Evolutionary conservation across 2,329 filamentous ascomycete genomes (phyloP).

Genomic region (Tolypocladium album): DNA sequence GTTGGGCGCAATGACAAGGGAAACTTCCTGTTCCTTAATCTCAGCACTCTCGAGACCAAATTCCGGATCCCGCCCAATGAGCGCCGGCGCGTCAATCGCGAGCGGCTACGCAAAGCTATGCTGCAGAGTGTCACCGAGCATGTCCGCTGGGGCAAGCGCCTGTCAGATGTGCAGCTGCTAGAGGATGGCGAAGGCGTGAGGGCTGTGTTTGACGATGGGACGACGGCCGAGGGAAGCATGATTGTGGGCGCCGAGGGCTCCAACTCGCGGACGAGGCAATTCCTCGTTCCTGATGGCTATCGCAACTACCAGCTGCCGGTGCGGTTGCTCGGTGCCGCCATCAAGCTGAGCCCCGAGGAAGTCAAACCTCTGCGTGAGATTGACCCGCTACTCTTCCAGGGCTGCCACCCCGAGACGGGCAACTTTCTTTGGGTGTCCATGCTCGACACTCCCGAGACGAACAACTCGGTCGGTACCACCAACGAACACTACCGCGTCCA

Average conservation of each 20-base stretch:
- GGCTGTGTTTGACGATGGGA: constrained; percentile 21
- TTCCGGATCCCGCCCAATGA: constrained; percentile 27
- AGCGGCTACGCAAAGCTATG: constrained; percentile 21
- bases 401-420: constrained; percentile 36
- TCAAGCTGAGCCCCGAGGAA: constrained; percentile 25
- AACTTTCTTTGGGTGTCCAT: constrained; percentile 39
- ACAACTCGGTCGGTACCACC: constrained; percentile 19
- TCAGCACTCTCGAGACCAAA: constrained; percentile 22
- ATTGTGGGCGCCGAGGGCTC: constrained; percentile 30
- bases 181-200: constrained; percentile 11
- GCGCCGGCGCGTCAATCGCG: constrained; percentile 24
- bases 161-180: constrained; percentile 13
- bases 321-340: constrained; percentile 24
- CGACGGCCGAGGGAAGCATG: constrained; percentile 18
- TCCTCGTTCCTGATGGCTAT: constrained; percentile 19
- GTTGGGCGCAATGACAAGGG: constrained; percentile 27
- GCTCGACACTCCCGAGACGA: constrained; percentile 27
- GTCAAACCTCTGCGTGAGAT: constrained; percentile 29
- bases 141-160: constrained; percentile 20
- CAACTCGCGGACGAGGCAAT: constrained; percentile 23
- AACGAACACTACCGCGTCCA: constrained; percentile 28
- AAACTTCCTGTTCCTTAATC: constrained; percentile 29
- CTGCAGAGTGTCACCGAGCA: constrained; percentile 14
- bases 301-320: constrained; percentile 23
- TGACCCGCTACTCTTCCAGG: constrained; percentile 44